Conservation (phyloP, 176 grass and related monocot species). For the Chrysopogon serrulatus region DNA sequence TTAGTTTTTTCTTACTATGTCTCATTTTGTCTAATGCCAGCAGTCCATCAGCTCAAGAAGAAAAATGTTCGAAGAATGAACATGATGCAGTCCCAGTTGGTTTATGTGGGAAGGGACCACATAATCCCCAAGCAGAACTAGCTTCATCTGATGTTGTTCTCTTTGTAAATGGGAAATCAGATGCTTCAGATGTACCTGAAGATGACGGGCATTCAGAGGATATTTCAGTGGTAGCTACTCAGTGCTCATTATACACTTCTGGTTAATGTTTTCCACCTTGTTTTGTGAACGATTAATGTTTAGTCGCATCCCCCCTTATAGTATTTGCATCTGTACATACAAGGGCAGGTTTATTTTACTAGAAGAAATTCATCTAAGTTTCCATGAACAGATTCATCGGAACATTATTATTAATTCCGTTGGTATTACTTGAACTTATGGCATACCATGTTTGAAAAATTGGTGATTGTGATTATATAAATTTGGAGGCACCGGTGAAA, state of each 20-base stretch:
- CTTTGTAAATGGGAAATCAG: conserved; percentile 34
- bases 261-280: background rate
- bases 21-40: background rate
- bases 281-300: background rate
- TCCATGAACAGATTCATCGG: background rate
- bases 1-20: background rate
- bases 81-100: conserved; percentile 33
- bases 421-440: background rate
- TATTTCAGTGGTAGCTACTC: conserved; percentile 36
- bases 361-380: background rate
- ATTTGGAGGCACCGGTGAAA: background rate
- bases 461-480: background rate
- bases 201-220: conserved; percentile 37
- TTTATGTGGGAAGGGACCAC: background rate
- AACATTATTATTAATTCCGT: background rate
- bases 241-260: background rate
- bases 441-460: background rate
- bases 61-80: conserved; percentile 31
- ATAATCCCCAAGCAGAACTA: background rate
- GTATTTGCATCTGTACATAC: background rate
- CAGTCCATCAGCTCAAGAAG: conserved; percentile 24
- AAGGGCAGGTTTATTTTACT: background rate
- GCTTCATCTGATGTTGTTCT: conserved; percentile 3
- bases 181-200: conserved; percentile 11
- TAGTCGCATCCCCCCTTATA: background rate